These are phyloP conservation scores for Cephalotrichum gorgonifer DNA, from an alignment of 2,329 filamentous ascomycete genomes.

Conservation along the genomic window DNA sequence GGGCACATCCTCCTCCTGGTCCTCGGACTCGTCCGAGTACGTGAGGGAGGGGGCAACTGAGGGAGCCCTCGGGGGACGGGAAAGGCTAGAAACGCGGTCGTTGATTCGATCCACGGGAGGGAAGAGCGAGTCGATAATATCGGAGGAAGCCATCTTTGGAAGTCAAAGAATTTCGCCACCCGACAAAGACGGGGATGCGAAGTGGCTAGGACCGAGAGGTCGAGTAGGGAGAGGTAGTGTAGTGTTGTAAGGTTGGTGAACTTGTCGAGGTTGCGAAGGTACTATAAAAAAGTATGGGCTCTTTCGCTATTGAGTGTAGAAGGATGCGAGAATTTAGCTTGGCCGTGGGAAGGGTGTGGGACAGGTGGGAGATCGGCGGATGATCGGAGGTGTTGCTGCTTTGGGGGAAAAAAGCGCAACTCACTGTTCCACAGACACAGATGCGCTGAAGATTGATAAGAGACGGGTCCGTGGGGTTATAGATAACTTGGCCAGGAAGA, in stretches of 20 bases:
- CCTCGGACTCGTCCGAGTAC: constrained; percentile 53
- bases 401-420: background rate
- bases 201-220: background rate
- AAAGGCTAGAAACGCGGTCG: background rate
- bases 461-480: too few relatives aligned
- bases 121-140: constrained; percentile 20
- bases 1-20: constrained; percentile 35
- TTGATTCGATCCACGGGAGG: constrained; percentile 13
- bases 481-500: background rate
- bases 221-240: too few relatives aligned
- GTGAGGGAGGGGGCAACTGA: constrained; percentile 52
- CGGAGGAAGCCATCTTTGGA: constrained; percentile 10
- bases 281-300: too few relatives aligned
- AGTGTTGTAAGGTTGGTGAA: too few relatives aligned
- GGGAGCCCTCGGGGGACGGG: constrained; percentile 16
- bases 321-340: background rate
- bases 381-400: background rate
- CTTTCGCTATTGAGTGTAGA: too few relatives aligned
- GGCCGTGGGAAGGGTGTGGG: too few relatives aligned
- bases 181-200: background rate
- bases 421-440: background rate
- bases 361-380: background rate
- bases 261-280: too few relatives aligned
- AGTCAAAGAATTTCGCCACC: too few relatives aligned
- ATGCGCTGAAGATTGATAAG: background rate